Percentiles rank a stretch among this genome's conserved stretches.
Evolutionary conservation across 2,329 filamentous ascomycete genomes (phyloP).

Genomic region (Penicillium sp.): DNA sequence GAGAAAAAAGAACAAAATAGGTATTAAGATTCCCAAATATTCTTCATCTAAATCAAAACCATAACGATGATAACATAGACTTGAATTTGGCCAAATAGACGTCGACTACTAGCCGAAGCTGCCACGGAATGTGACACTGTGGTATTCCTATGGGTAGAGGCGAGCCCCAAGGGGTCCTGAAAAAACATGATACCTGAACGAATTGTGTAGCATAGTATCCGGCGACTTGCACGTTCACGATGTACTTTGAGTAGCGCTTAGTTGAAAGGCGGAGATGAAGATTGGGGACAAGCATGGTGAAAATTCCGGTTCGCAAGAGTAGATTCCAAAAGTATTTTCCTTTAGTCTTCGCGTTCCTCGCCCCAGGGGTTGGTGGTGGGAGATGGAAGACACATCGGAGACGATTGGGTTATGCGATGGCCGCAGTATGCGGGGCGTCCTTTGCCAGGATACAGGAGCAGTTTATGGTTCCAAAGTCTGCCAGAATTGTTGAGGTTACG

Average conservation of each 20-base stretch:
- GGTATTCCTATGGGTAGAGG: slow-evolving; percentile 2
- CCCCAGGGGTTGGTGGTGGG: slow-evolving; percentile 4
- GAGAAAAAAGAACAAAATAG: not conserved
- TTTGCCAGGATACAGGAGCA: slow-evolving; percentile 18
- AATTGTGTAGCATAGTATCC: not conserved
- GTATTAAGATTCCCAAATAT: slow-evolving; percentile 3
- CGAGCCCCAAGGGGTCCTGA: not conserved
- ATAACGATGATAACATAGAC: slow-evolving; percentile 16
- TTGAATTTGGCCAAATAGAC: slow-evolving; percentile 7
- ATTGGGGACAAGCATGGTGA: not conserved
- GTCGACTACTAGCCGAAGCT: not conserved
- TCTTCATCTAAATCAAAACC: slow-evolving; percentile 12
- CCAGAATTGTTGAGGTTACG: slow-evolving; percentile 9
- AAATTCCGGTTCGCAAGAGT: not conserved
- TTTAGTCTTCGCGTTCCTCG: not conserved
- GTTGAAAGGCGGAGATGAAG: not conserved
- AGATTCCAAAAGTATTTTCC: not conserved
- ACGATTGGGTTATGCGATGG: slow-evolving; percentile 30
- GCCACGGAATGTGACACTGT: not conserved
- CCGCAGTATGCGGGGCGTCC: slow-evolving; percentile 13
- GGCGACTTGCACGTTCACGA: not conserved
- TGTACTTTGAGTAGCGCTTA: not conserved
- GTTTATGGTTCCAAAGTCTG: slow-evolving; percentile 20
- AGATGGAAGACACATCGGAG: slow-evolving; percentile 27
- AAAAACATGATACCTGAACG: slow-evolving; percentile 1